Conservation (phyloP, 1,284 basidiomycete genomes). For the Crepidotus sp. region DNA sequence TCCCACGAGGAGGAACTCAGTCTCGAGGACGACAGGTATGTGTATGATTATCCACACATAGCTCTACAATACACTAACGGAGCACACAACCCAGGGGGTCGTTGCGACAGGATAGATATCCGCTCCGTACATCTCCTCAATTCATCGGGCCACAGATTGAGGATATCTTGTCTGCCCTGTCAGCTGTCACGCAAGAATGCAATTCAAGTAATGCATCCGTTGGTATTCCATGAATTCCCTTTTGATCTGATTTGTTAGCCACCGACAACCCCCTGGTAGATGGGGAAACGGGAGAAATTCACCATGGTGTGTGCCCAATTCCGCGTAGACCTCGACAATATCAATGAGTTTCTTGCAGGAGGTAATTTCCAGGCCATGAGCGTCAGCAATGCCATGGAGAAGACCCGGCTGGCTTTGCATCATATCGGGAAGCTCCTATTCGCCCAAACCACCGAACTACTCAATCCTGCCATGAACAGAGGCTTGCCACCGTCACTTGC, state of each 20-base stretch:
- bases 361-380: constrained; percentile 61
- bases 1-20: constrained; percentile 52
- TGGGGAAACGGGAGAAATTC: constrained; percentile 46
- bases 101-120: constrained; percentile 62
- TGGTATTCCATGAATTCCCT: constrained; percentile 8
- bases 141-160: constrained; percentile 84
- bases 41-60: too few species aligned
- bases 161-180: constrained; percentile 61
- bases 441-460: constrained; percentile 77
- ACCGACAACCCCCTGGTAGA: constrained; percentile 77
- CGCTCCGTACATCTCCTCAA: constrained; percentile 71
- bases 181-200: constrained; percentile 66
- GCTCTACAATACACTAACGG: too few species aligned
- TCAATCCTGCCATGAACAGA: constrained; percentile 76
- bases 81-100: too few species aligned
- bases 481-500: constrained; percentile 78
- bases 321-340: background rate
- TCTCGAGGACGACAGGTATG: constrained; percentile 63
- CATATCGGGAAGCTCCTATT: constrained; percentile 81
- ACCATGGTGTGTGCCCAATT: constrained; percentile 9
- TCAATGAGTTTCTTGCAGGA: background rate
- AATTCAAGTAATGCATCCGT: constrained; percentile 64
- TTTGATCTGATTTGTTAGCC: constrained; percentile 28
- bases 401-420: constrained; percentile 71
- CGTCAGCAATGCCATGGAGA: constrained; percentile 83